Evolutionary conservation across 306 rosid species (phyloP).

Genomic region (Pterocarpus macrocarpus): DNA sequence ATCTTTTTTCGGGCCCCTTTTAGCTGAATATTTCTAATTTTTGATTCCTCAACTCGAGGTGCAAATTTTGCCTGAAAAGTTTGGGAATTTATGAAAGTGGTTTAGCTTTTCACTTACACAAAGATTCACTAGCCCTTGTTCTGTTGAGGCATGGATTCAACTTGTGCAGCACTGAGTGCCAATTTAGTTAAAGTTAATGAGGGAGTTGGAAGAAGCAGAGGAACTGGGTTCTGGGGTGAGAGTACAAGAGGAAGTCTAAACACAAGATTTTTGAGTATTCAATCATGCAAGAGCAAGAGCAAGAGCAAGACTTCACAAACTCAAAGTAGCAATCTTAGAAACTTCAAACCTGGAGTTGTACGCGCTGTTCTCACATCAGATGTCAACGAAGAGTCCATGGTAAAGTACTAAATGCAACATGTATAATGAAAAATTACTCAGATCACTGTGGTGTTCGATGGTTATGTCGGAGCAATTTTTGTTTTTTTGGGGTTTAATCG

Average conservation of each 20-base stretch:
- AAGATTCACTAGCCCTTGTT: background rate
- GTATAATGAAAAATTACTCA: background rate
- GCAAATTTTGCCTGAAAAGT: slow-evolving; percentile 14
- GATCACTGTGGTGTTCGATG: slow-evolving; percentile 5
- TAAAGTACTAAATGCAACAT: slow-evolving; percentile 38
- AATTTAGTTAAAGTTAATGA: slow-evolving; percentile 34
- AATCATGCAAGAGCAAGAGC: slow-evolving; percentile 34
- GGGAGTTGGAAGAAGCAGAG: slow-evolving; percentile 46
- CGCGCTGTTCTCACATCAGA: slow-evolving; percentile 68
- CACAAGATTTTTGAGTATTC: slow-evolving; percentile 47
- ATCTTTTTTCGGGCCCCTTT: background rate
- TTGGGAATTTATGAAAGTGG: slow-evolving; percentile 36
- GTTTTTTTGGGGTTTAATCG: background rate
- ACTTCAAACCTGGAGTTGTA: slow-evolving; percentile 46
- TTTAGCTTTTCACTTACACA: background rate
- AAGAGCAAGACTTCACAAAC: slow-evolving; percentile 46
- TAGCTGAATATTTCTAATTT: background rate
- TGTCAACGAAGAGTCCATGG: slow-evolving; percentile 57
- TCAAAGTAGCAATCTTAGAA: slow-evolving; percentile 34
- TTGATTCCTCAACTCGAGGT: slow-evolving; percentile 12
- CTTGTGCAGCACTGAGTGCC: slow-evolving; percentile 55
- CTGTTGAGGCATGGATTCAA: slow-evolving; percentile 57
- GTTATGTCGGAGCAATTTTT: background rate
- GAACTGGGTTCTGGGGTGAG: slow-evolving; percentile 66
- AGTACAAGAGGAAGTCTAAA: slow-evolving; percentile 50